phyloP scores from a whole-genome alignment of 106 monocot genomes.

The Gastrodia elata region DNA sequence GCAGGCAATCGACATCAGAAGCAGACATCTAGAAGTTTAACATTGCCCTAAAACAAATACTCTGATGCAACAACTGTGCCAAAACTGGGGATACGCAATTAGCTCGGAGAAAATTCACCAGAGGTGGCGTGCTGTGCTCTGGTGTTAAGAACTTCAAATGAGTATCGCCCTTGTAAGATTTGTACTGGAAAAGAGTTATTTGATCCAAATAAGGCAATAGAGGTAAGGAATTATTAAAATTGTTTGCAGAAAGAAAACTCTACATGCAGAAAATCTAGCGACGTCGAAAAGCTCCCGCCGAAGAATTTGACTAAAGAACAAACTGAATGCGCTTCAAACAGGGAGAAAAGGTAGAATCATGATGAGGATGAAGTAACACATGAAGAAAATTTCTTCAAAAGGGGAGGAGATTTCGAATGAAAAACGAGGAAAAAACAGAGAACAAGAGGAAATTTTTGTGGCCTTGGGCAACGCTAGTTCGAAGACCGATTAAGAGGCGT shows the following conservation, averaged over 20 bases:
- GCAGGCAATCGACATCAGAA: slow-evolving; percentile 59
- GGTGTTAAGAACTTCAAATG: background rate
- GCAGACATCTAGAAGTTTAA: background rate
- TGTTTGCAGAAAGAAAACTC: background rate
- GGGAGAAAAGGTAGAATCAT: background rate
- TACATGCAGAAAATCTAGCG: background rate
- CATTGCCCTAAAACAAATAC: background rate
- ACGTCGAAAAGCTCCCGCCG: background rate
- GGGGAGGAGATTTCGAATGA: too few relatives aligned
- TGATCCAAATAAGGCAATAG: background rate
- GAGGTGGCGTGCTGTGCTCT: background rate
- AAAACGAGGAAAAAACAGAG: too few relatives aligned
- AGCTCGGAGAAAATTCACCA: background rate
- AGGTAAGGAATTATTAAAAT: background rate
- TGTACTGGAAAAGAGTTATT: background rate
- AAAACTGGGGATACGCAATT: background rate
- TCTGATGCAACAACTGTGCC: background rate
- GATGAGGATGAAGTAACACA: background rate
- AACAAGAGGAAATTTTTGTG: too few relatives aligned
- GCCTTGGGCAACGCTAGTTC: too few relatives aligned
- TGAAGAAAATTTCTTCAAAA: too few relatives aligned
- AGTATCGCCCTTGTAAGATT: background rate
- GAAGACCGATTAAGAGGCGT: too few relatives aligned
- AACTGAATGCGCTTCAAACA: background rate
- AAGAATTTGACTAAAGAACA: background rate